A percentile compares a stretch with the other conserved stretches of the same genome.
Conservation (phyloP, 192 early-diverging fungal genomes). For the Glomus cerebriforme region DNA sequence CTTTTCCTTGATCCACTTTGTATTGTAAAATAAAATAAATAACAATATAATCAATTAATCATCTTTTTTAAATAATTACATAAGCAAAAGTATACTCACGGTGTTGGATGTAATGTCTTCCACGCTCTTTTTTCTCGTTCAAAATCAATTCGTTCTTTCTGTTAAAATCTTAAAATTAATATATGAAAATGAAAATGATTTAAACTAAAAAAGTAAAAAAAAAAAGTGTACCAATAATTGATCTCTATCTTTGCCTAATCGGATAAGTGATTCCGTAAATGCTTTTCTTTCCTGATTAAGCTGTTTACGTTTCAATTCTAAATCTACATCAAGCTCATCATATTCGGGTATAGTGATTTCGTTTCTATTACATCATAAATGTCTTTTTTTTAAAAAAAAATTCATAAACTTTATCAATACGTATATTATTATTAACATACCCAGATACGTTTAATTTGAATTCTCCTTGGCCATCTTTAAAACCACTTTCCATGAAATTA, state of each 20-base stretch:
- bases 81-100: not conserved
- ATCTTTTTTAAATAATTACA: not conserved
- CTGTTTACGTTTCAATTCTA: conserved; percentile 4
- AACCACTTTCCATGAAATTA: not conserved
- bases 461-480: conserved; percentile 10
- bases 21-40: not conserved
- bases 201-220: not conserved
- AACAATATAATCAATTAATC: not conserved
- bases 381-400: not conserved
- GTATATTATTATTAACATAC: not conserved
- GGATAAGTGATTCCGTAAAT: conserved; percentile 11
- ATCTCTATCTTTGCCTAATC: conserved; percentile 22
- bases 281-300: conserved; percentile 8
- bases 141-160: conserved; percentile 25
- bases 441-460: not conserved
- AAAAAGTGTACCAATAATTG: not conserved
- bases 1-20: not conserved
- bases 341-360: conserved; percentile 17
- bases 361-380: not conserved
- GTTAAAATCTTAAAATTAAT: conserved; percentile 8
- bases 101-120: conserved; percentile 15
- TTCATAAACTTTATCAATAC: not conserved
- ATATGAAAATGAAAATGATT: no score
- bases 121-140: conserved; percentile 21
- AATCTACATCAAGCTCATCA: not conserved